phyloP scores from a whole-genome alignment of 2,329 filamentous ascomycete genomes.

The Hymenoscyphus albidus region DNA sequence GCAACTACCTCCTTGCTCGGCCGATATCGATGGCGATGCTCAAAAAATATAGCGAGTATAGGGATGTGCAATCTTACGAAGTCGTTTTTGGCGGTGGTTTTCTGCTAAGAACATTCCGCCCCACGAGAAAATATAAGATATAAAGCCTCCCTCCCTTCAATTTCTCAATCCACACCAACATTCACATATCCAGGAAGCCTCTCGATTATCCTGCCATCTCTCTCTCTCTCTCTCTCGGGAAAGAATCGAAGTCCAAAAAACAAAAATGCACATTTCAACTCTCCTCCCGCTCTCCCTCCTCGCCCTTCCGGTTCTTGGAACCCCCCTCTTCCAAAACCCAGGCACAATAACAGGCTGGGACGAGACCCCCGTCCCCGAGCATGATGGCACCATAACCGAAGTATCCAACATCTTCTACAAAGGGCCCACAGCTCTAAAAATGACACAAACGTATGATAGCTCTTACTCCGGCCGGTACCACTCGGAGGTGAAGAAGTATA shows the following conservation, averaged over 20 bases:
- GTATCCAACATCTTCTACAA: slow-evolving; percentile 18
- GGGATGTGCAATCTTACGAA: no score
- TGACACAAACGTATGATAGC: slow-evolving; percentile 41
- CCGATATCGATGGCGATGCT: no score
- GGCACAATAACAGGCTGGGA: slow-evolving; percentile 18
- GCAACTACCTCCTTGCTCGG: no score
- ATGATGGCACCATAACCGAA: slow-evolving; percentile 14
- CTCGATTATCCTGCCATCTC: neutral
- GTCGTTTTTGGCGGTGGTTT: no score
- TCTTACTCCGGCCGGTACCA: slow-evolving; percentile 45
- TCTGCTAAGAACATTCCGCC: no score
- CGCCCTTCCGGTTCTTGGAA: neutral
- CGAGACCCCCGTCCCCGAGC: slow-evolving; percentile 1
- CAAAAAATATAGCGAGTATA: no score
- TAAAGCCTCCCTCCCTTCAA: neutral
- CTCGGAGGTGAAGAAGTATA: slow-evolving; percentile 43
- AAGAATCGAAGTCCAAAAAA: neutral
- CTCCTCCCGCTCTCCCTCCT: neutral
- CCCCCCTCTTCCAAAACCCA: slow-evolving; percentile 9
- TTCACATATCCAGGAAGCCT: neutral
- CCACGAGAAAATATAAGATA: neutral
- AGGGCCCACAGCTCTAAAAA: slow-evolving; percentile 15
- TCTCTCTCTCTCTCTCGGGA: no score
- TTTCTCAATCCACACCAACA: neutral
- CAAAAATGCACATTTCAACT: neutral